phyloP scores from a whole-genome alignment of 495 filamentous ascomycete genomes.

The Sordaria brevicollis region DNA sequence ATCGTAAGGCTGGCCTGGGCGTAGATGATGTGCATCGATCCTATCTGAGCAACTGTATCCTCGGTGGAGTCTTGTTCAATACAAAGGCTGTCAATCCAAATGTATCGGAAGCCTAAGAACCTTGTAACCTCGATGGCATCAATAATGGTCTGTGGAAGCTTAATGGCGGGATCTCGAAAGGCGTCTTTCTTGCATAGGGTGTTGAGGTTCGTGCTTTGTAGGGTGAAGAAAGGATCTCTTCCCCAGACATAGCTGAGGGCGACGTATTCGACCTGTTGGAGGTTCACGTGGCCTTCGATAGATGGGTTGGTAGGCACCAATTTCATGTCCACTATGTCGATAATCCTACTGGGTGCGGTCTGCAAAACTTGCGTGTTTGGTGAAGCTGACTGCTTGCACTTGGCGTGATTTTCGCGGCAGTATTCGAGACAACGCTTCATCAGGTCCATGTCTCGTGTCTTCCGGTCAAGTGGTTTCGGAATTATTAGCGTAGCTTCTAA shows the following conservation, averaged over 20 bases:
- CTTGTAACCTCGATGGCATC: slow-evolving; percentile 17
- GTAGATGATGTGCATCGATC: not conserved
- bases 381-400: slow-evolving; percentile 3
- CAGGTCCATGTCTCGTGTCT: not conserved
- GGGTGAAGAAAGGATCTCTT: slow-evolving; percentile 14
- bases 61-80: slow-evolving; percentile 4
- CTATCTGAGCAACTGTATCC: not conserved
- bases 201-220: slow-evolving; percentile 13
- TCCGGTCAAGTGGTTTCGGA: not conserved
- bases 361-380: slow-evolving; percentile 15
- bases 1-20: not conserved
- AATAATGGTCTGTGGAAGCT: slow-evolving; percentile 19
- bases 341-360: slow-evolving; percentile 18
- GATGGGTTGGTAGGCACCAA: slow-evolving; percentile 3
- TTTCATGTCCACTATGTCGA: slow-evolving; percentile 15
- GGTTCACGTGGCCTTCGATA: slow-evolving; percentile 1
- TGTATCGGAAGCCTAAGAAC: slow-evolving; percentile 12
- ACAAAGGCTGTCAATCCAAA: slow-evolving; percentile 25
- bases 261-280: slow-evolving; percentile 15
- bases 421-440: slow-evolving; percentile 4
- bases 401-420: slow-evolving; percentile 18
- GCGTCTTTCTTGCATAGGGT: not conserved
- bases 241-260: slow-evolving; percentile 27
- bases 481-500: not conserved
- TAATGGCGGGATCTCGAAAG: not conserved